Conservation (phyloP, 1,139 yeast genomes). For the Debaryomycetaceae sp. region DNA sequence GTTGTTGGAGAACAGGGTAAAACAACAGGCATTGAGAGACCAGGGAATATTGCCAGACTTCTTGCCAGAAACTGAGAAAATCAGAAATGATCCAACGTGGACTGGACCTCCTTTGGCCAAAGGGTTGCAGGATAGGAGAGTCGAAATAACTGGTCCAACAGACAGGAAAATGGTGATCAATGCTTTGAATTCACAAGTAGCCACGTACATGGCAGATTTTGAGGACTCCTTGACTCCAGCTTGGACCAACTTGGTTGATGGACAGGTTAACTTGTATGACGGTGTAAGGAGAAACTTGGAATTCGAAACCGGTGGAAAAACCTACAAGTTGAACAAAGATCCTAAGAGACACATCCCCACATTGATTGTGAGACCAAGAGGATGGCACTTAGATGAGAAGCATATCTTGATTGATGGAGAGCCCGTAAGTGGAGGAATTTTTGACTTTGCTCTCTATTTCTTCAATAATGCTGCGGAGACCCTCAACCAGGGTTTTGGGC, state of each 20-base stretch:
- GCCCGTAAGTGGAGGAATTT: constrained; percentile 69
- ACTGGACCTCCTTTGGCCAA: constrained; percentile 75
- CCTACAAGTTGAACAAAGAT: constrained; percentile 54
- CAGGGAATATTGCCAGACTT: constrained; percentile 69
- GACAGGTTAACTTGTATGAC: constrained; percentile 90
- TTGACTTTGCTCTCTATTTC: constrained; percentile 76
- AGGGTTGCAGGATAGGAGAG: constrained; percentile 74
- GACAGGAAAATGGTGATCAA: constrained; percentile 92
- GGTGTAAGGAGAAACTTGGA: constrained; percentile 69
- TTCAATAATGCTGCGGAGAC: constrained; percentile 68
- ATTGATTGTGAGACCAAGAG: constrained; percentile 79
- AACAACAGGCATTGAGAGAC: constrained; percentile 61
- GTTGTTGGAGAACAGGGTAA: constrained; percentile 57
- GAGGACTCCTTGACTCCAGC: constrained; percentile 96
- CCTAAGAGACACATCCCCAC: constrained; percentile 65
- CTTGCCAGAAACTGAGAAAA: constrained; percentile 65
- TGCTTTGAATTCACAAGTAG: constrained; percentile 85
- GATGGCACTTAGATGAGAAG: constrained; percentile 79
- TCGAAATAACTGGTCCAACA: constrained; percentile 86
- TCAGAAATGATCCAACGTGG: constrained; percentile 75
- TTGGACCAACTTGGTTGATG: constrained; percentile 82
- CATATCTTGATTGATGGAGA: constrained; percentile 74
- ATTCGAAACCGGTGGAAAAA: constrained; percentile 56
- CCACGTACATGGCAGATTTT: constrained; percentile 92
- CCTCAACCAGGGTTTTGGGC: constrained; percentile 62